phyloP scores from a whole-genome alignment of 139 green algal species.

The Spirogloea muscicola region DNA sequence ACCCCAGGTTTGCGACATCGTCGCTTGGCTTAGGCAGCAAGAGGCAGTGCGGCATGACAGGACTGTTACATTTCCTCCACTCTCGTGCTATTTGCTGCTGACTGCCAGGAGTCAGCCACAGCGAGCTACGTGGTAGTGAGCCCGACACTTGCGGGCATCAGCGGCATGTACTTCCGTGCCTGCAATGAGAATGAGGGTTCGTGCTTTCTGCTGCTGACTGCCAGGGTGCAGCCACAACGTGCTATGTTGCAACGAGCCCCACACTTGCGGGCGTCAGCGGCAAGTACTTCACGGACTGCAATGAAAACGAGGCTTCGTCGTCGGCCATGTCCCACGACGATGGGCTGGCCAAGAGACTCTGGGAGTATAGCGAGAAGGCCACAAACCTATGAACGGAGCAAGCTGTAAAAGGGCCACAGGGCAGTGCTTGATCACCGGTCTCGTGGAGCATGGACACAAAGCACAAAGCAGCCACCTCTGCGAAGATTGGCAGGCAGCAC shows the following conservation, averaged over 20 bases:
- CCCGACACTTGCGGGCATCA: not conserved
- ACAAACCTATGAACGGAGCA: too few relatives aligned
- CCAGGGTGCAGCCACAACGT: constrained; percentile 68
- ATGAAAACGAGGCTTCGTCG: constrained; percentile 24
- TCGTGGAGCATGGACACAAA: too few relatives aligned
- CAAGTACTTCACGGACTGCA: constrained; percentile 72
- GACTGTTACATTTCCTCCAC: not conserved
- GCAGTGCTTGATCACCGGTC: too few relatives aligned
- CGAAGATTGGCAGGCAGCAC: too few relatives aligned
- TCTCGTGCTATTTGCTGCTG: not conserved
- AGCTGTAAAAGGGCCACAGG: too few relatives aligned
- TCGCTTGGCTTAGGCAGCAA: constrained; percentile 32
- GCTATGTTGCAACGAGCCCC: constrained; percentile 63
- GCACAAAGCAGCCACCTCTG: too few relatives aligned
- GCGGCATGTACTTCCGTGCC: not conserved
- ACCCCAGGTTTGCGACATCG: constrained; percentile 26
- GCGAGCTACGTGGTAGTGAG: not conserved
- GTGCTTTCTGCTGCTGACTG: not conserved
- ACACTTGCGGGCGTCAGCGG: constrained; percentile 60
- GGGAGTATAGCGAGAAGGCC: constrained; percentile 61
- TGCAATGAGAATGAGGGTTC: not conserved
- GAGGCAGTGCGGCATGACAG: not conserved
- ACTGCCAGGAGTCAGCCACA: not conserved
- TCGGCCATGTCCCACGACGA: constrained; percentile 46
- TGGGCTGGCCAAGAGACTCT: constrained; percentile 53